Base-by-base conservation (phyloP, 257 asterid species). In the Fraxinus cuspidata region DNA sequence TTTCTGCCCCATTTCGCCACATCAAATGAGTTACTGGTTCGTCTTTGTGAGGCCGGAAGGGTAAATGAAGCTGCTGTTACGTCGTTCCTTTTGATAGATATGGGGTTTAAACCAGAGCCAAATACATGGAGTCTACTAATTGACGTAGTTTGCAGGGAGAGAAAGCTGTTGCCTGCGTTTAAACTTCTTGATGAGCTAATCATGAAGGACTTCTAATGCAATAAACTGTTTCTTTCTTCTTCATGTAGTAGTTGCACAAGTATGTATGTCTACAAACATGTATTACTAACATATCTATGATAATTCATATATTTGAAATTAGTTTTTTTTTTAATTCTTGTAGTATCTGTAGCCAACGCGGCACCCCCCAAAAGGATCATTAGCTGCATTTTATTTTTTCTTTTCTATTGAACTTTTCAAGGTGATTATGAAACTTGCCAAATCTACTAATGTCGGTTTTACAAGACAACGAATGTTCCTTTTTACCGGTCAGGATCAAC, bases 1-100 rank as follows among this genome's bases (percentile, higher is more conserved):
- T 87, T 91, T 73, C 81, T 89, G 83, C 99, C 99, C 42, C 99
- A 93, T 79, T 82, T 87, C 77, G 90, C 90, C 40, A 93, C 97
- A 11, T 95, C 99, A 2, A 95, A 95, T 82, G 94, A 95, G 87
- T 60, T 95, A 77, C 51, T 93, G 60, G 89, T 87, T 78, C 82
- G 91, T 78, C 95, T 90, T 23, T 93, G 98, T 67, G 82, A 84
- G 77, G 90, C 84, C 11, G 97, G 97, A 71, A 93, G 83, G 74
- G 96, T 79, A n/a, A 85, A 82, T 35, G 91, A 88, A 82, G 96
- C 98, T 77, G 89, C 87, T 63, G 49, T 69, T 58, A 37, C 84
- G 19, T 78, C 87, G 81, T 81, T 82, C 83, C 93, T 96, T 37
- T 84, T 95, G 82, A 81, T 81, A 6, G 91, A 84, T 72, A 77